Evolutionary conservation across 306 rosid species (phyloP).

Genomic region (Rosa rugosa): DNA sequence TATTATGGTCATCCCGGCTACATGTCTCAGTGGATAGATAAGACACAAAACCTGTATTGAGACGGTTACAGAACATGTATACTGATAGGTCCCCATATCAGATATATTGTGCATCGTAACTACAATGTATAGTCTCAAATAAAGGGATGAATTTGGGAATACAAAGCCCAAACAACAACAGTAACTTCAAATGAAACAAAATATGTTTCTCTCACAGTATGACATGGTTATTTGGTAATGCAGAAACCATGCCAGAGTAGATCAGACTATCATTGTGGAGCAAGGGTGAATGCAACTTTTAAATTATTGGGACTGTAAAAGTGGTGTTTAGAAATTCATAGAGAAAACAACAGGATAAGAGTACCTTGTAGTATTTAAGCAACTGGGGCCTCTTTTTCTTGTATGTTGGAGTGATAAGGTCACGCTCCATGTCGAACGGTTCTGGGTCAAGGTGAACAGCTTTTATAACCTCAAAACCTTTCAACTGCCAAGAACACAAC

Average conservation of each 20-base stretch:
- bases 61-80: too few species aligned
- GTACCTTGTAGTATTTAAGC: slow-evolving; percentile 40
- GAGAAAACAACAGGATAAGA: slow-evolving; percentile 4
- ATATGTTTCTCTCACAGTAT: background rate
- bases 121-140: background rate
- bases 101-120: background rate
- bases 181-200: background rate
- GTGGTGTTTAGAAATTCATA: background rate
- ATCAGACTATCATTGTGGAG: background rate
- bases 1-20: background rate
- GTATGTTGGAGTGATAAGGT: slow-evolving; percentile 88
- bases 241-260: background rate
- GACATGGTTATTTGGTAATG: background rate
- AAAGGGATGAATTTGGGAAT: background rate
- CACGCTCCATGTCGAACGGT: slow-evolving; percentile 93
- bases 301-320: background rate
- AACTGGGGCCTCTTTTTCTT: slow-evolving; percentile 96
- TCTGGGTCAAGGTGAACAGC: slow-evolving; percentile 83
- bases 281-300: background rate
- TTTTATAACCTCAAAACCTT: slow-evolving; percentile 79
- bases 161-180: background rate
- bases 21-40: background rate
- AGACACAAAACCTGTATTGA: background rate
- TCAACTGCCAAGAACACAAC: slow-evolving; percentile 58
- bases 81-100: background rate